Conservation (phyloP, 2,329 filamentous ascomycete species). For the Hymenoscyphus scutula region DNA sequence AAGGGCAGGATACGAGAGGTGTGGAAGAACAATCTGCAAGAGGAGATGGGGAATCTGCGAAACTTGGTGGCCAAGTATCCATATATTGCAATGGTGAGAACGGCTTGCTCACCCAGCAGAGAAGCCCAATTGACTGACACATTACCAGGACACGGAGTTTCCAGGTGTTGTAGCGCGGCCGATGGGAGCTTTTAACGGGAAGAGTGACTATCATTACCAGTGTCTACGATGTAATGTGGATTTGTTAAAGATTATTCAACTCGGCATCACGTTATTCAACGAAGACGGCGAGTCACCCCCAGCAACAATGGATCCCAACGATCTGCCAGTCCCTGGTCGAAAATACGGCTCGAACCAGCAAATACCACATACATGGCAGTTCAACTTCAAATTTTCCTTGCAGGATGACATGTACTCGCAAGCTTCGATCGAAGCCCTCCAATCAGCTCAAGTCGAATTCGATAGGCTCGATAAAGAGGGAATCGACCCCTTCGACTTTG, state of each 20-base stretch:
- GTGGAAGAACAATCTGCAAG: conserved; percentile 86
- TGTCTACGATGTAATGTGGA: conserved; percentile 96
- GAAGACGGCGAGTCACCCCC: conserved; percentile 85
- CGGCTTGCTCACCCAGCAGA: conserved; percentile 15
- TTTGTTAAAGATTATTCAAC: conserved; percentile 94
- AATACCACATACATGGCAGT: conserved; percentile 93
- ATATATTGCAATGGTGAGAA: conserved; percentile 92
- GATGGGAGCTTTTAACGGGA: conserved; percentile 90
- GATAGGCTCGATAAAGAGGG: conserved; percentile 78
- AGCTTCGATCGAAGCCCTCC: conserved; percentile 86
- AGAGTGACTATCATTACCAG: conserved; percentile 98
- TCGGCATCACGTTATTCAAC: conserved; percentile 91
- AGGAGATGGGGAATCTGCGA: conserved; percentile 84
- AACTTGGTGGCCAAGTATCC: conserved; percentile 86
- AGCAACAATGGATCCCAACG: conserved; percentile 44
- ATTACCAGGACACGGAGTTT: conserved; percentile 85
- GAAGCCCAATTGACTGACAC: conserved; percentile 31
- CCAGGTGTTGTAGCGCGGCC: conserved; percentile 95
- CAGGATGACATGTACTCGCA: conserved; percentile 98
- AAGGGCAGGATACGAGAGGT: conserved; percentile 91
- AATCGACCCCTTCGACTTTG: conserved; percentile 87
- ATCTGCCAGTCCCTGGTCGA: conserved; percentile 40
- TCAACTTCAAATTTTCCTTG: conserved; percentile 96
- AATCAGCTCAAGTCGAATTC: conserved; percentile 92
- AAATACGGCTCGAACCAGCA: conserved; percentile 47